Percentiles rank a stretch among this genome's conserved stretches.
Conservation (phyloP, 495 filamentous ascomycete species). For the Cercophora sp. region DNA sequence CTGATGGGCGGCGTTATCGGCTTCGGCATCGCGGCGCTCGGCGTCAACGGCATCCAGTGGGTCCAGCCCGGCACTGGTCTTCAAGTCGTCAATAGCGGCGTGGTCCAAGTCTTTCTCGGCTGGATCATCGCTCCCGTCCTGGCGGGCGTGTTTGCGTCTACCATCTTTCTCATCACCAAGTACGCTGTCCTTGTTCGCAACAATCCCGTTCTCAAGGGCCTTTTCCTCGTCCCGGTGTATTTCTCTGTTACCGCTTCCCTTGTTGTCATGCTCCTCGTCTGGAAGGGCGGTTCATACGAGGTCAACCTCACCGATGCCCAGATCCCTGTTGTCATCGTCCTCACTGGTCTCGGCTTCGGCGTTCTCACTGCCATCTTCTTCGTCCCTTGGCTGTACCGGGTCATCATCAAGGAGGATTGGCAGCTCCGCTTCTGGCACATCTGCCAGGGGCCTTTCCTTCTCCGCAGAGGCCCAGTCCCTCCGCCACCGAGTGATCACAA, state of each 20-base stretch:
- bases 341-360: slow-evolving; percentile 6
- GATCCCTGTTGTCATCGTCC: slow-evolving; percentile 6
- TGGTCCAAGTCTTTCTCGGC: slow-evolving; percentile 43
- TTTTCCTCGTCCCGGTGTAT: slow-evolving; percentile 58
- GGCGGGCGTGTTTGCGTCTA: slow-evolving; percentile 49
- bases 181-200: slow-evolving; percentile 55
- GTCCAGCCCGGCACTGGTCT: slow-evolving; percentile 39
- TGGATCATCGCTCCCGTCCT: slow-evolving; percentile 61
- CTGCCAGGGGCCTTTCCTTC: slow-evolving; percentile 52
- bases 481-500: slow-evolving; percentile 32
- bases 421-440: slow-evolving; percentile 56
- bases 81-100: slow-evolving; percentile 48
- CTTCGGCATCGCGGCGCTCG: slow-evolving; percentile 56
- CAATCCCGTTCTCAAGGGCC: slow-evolving; percentile 53
- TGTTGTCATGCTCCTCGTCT: slow-evolving; percentile 60
- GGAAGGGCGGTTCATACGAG: slow-evolving; percentile 45
- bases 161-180: slow-evolving; percentile 63
- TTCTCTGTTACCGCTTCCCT: slow-evolving; percentile 57
- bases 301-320: slow-evolving; percentile 40
- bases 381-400: slow-evolving; percentile 59
- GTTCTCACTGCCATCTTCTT: slow-evolving; percentile 39
- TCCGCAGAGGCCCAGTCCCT: slow-evolving; percentile 46
- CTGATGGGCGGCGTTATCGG: slow-evolving; percentile 59
- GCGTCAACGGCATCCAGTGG: slow-evolving; percentile 50
- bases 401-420: slow-evolving; percentile 54